Base-by-base conservation (phyloP, 768 basidiomycete species). In the Kwoniella europaea region DNA sequence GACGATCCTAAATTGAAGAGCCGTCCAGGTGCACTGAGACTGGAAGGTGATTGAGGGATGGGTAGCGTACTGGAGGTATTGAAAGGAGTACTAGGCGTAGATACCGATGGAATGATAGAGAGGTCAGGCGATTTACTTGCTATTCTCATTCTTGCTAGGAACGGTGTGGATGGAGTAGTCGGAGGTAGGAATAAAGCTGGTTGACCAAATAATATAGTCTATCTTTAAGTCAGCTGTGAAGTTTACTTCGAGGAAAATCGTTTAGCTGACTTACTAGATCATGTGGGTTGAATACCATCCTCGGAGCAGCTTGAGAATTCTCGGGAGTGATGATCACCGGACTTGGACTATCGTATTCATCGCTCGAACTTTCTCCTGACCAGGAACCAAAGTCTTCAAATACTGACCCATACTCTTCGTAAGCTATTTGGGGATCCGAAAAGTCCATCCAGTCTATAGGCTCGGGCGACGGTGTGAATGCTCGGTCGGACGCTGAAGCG, bases 371-470 rank as follows among this genome's bases (percentile, higher is more conserved):
- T 15, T 58, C 59, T 52, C n/a, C 66, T 42, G 57, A 66, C 67
- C 44, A 69, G 4, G 59, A 27, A 5, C 50, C 41, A 10, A 63
- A 46, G 42, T 42, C 24, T 55, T 29, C 63, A 10, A 52, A 6
- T 9, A 35, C 10, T 53, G 54, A 46, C 24, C 41, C 44, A 57
- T 29, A 43, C 46, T 63, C 62, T 55, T 63, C 71, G 10, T 65
- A 54, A 27, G 67, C 71, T 1, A 10, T 22, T 43, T 63, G 20
- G 2, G 35, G 59, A 46, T 55, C 44, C 7, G 72, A 67, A 54
- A 63, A 74, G 1, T 69, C 72, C 18, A 70, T 10, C 69, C 71
- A 69, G 27, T 69, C 67, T 18, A 68, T 59, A 1, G 61, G 54
- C 50, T 65, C 63, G 22, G 65, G 56, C 12, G 42, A 57, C 15